Conservation (phyloP, 2,329 filamentous ascomycete genomes). For the Graphilbum ipis-grandicollis region DNA sequence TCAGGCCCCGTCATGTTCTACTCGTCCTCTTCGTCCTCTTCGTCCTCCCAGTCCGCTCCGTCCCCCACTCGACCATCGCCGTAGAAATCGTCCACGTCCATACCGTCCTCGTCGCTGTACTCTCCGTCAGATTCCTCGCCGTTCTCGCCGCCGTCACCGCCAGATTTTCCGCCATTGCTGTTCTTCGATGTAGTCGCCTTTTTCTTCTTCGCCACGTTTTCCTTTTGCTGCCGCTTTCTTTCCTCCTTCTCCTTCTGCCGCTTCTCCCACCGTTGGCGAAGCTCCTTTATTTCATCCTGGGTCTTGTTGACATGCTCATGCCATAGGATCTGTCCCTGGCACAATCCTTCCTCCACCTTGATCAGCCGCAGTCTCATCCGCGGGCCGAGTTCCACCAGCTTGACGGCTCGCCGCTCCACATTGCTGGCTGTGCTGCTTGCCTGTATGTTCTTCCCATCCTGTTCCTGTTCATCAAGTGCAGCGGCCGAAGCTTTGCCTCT, state of each 20-base stretch:
- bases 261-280: constrained; percentile 73
- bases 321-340: constrained; percentile 86
- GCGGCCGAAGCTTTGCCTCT: constrained; percentile 29
- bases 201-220: constrained; percentile 83
- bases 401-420: constrained; percentile 76
- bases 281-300: constrained; percentile 53
- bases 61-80: constrained; percentile 31
- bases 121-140: constrained; percentile 19
- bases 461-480: constrained; percentile 22
- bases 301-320: constrained; percentile 87
- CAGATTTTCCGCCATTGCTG: constrained; percentile 9
- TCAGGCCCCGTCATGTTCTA: no score
- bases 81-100: constrained; percentile 21
- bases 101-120: constrained; percentile 20
- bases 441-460: constrained; percentile 23
- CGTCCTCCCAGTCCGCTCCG: constrained; percentile 34
- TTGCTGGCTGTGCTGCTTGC: constrained; percentile 23
- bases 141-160: constrained; percentile 21
- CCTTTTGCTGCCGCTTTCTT: constrained; percentile 66
- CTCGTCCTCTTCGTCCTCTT: no score
- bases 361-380: constrained; percentile 76
- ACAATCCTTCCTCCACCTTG: constrained; percentile 92
- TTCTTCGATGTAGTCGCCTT: constrained; percentile 20
- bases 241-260: constrained; percentile 65
- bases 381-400: constrained; percentile 81